A percentile compares a stretch with the other conserved stretches of the same genome.
These are phyloP conservation scores for Sporothrix curviconia DNA, from an alignment of 2,329 filamentous ascomycete species.

Conservation along the genomic window DNA sequence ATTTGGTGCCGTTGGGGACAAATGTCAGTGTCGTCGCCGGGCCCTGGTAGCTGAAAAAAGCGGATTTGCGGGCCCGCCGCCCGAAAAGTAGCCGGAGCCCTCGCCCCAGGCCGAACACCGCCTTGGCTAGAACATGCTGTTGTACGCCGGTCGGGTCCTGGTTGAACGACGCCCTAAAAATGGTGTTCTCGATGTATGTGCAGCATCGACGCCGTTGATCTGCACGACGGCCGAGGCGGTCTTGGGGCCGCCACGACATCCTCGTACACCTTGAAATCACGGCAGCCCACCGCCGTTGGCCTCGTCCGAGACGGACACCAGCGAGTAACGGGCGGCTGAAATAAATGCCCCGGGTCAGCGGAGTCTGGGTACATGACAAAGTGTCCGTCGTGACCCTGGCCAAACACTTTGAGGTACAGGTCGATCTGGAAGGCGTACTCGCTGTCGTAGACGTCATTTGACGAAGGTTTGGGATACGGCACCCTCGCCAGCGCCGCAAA, in stretches of 20 bases:
- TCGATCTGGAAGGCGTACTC: conserved; percentile 38
- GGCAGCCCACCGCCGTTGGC: conserved; percentile 20
- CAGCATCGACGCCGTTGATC: conserved; percentile 27
- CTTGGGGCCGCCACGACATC: conserved; percentile 16
- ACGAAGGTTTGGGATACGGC: conserved; percentile 28
- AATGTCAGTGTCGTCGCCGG: conserved; percentile 32
- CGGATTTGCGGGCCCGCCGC: conserved; percentile 27
- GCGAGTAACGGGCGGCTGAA: conserved; percentile 30
- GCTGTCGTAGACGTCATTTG: conserved; percentile 30
- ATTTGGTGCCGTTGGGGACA: conserved; percentile 31
- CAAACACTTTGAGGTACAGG: conserved; percentile 33
- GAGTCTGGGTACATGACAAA: conserved; percentile 36
- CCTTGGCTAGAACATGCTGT: conserved; percentile 31
- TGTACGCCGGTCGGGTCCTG: conserved; percentile 31
- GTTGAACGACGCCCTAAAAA: conserved; percentile 32
- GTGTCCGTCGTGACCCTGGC: conserved; percentile 36
- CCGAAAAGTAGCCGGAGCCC: conserved; percentile 26
- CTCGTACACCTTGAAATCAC: conserved; percentile 47
- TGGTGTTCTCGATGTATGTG: conserved; percentile 36
- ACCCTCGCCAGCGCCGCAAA: conserved; percentile 30
- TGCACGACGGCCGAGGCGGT: conserved; percentile 21
- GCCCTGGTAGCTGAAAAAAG: conserved; percentile 27
- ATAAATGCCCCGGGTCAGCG: conserved; percentile 32
- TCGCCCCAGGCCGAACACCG: conserved; percentile 17
- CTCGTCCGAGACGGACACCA: conserved; percentile 36